Base-by-base conservation (phyloP, 2,329 filamentous ascomycete species). In the Aspergillus neotritici region DNA sequence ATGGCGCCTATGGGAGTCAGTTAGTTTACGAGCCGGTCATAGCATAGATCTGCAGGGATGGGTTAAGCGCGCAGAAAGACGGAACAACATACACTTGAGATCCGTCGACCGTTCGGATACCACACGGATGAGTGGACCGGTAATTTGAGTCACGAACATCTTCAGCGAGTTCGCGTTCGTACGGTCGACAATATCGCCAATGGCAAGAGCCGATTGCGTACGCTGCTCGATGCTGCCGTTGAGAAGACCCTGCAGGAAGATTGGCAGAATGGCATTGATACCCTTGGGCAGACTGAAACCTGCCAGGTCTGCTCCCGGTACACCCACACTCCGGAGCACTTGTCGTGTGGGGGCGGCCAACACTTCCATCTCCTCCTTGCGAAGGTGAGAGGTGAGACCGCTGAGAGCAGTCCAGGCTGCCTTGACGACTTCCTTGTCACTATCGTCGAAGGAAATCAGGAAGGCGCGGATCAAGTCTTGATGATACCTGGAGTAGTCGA, bases 301-400 rank as follows among this genome's bases (percentile, higher is more conserved):
- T 31, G 89, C 81, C 36, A 98, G 75, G 58, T 90, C 84, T 32
- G 83, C 78, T 21, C 93, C 93, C 33, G 89, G 73, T 34, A 95
- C 87, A 55, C 94, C 93, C 36, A 97, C 86, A 58, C 91, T 87
- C 53, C 87, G 83, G 42, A 98, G 76, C 1, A 87, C 84, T 65
- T 94, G 86, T 46, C 91, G 78, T 2, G 91, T 95, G 0, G 91
- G 93, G 41, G 81, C 73, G 13, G 95, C 89, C 35, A 98, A 76
- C 1, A 85, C 82, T 62, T 98, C 94, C 93, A 98, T 97, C 68
- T 97, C 91, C 63, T 98, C 94, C 67, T 98, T 98, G 62, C 84
- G 84, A 49, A 98, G 78, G 56, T 82, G 84, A 64, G 90, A 90
- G 35, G 90, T 96, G 55, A 98, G 84, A 45, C 87, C 86, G 55